A percentile compares a stretch with the other conserved stretches of the same genome.
These are phyloP conservation scores for Umbelopsis ramanniana DNA, from an alignment of 192 early-diverging fungal species.

Conservation along the genomic window DNA sequence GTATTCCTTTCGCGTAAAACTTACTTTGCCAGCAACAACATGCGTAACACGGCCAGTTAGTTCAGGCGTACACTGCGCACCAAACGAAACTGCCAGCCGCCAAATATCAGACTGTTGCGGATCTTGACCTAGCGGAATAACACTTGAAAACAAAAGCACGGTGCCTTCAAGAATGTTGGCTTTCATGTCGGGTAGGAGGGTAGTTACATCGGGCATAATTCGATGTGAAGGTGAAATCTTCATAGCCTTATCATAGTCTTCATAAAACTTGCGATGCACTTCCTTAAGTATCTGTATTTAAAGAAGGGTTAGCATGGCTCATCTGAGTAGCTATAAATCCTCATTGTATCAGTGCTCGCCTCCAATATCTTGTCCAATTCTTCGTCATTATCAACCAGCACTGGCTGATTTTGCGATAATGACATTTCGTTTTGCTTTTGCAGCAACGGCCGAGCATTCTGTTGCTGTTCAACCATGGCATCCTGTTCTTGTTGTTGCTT, in stretches of 20 bases:
- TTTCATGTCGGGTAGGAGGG: slow-evolving; percentile 59
- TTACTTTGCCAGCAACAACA: slow-evolving; percentile 84
- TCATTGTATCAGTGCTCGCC: slow-evolving; percentile 19
- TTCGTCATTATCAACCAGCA: slow-evolving; percentile 61
- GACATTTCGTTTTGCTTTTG: slow-evolving; percentile 33
- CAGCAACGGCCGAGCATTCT: not conserved
- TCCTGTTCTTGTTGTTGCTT: slow-evolving; percentile 29
- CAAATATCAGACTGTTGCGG: slow-evolving; percentile 76
- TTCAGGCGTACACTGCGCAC: slow-evolving; percentile 74
- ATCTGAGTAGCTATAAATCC: not conserved
- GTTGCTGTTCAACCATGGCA: slow-evolving; percentile 19
- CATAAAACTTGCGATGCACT: slow-evolving; percentile 77
- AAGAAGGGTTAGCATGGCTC: not conserved
- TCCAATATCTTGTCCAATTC: slow-evolving; percentile 57
- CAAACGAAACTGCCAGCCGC: slow-evolving; percentile 80
- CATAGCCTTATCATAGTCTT: slow-evolving; percentile 33
- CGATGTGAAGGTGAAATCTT: not conserved
- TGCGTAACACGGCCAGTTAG: slow-evolving; percentile 77
- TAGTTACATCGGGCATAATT: slow-evolving; percentile 44
- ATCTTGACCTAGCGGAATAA: slow-evolving; percentile 74
- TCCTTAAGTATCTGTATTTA: slow-evolving; percentile 55
- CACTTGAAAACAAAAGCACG: slow-evolving; percentile 77
- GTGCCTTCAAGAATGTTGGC: slow-evolving; percentile 65
- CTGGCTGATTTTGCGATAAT: slow-evolving; percentile 46
- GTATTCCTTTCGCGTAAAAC: not conserved